Evolutionary conservation across 768 basidiomycete genomes (phyloP).

Genomic region (Pleurotus cornucopiae): DNA sequence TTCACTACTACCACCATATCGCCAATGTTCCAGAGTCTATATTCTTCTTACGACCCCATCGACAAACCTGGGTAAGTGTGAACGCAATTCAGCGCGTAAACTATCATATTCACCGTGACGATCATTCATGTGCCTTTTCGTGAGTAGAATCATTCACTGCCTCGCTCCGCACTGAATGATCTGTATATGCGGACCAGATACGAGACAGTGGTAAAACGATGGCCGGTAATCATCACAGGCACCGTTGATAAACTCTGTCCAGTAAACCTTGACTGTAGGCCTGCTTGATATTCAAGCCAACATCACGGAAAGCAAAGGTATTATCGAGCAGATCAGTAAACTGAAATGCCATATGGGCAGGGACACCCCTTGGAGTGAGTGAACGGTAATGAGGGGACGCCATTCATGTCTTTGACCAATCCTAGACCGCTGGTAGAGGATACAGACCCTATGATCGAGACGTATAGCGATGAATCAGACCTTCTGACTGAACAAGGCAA

Average conservation of each 20-base stretch:
- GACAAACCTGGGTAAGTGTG: slow-evolving; percentile 56
- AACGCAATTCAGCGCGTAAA: neutral
- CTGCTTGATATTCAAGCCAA: slow-evolving; percentile 89
- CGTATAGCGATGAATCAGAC: slow-evolving; percentile 76
- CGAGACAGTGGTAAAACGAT: slow-evolving; percentile 73
- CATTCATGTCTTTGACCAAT: neutral
- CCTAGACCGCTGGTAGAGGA: slow-evolving; percentile 69
- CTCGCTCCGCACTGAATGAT: no score
- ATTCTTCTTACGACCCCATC: slow-evolving; percentile 69
- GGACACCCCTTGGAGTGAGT: slow-evolving; percentile 66
- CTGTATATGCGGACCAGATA: slow-evolving; percentile 39
- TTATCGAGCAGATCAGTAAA: slow-evolving; percentile 70
- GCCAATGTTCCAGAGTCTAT: slow-evolving; percentile 45
- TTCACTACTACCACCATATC: neutral
- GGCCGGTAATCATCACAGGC: slow-evolving; percentile 83
- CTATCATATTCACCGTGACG: neutral
- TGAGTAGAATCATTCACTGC: slow-evolving; percentile 25
- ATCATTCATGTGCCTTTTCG: slow-evolving; percentile 28
- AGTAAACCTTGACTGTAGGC: slow-evolving; percentile 61
- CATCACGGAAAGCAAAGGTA: slow-evolving; percentile 67
- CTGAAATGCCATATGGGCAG: slow-evolving; percentile 89
- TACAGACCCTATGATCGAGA: slow-evolving; percentile 57
- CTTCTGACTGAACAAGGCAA: slow-evolving; percentile 38
- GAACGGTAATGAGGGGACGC: neutral
- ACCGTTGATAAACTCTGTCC: slow-evolving; percentile 75